A percentile compares a stretch with the other conserved stretches of the same genome.
Conservation (phyloP, 441 rosid genomes). For the Gossypium aridum region DNA sequence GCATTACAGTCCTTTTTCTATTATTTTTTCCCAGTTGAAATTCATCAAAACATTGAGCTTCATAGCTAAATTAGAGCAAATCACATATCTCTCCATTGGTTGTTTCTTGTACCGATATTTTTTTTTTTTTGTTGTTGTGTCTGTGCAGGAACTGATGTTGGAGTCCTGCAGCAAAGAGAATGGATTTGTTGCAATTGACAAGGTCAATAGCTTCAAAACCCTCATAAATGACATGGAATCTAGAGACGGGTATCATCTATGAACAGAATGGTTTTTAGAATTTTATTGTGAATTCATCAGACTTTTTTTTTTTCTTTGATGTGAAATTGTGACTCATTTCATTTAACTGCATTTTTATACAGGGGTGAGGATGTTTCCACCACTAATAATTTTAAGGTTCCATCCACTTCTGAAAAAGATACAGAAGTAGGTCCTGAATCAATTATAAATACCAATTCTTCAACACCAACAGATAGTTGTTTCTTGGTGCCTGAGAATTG, state of each 20-base stretch:
- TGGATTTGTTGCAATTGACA: conserved; percentile 42
- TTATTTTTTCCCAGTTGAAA: neutral
- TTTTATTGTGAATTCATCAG: neutral
- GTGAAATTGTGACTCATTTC: neutral
- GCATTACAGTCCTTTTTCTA: neutral
- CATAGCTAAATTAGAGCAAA: neutral
- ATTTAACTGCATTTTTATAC: conserved; percentile 27
- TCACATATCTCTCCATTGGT: neutral
- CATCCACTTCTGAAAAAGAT: conserved; percentile 35
- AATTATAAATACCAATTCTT: conserved; percentile 24
- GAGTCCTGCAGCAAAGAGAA: conserved; percentile 47
- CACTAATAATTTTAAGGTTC: conserved; percentile 30
- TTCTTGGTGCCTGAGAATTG: conserved; percentile 52
- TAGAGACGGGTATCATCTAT: conserved; percentile 39
- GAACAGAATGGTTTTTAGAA: conserved; percentile 11
- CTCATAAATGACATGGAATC: conserved; percentile 28
- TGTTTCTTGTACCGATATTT: neutral
- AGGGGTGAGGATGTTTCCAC: conserved; percentile 41
- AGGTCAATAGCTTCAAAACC: conserved; percentile 30
- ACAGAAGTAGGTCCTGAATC: conserved; percentile 27
- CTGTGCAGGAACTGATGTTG: conserved; percentile 45
- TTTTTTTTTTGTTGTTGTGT: neutral
- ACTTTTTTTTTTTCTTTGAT: neutral
- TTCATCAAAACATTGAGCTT: neutral
- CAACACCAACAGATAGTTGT: conserved; percentile 29